Percentiles rank a stretch among this genome's conserved stretches.
These are phyloP conservation scores for Volvariella surrecta DNA, from an alignment of 1,284 basidiomycete genomes.

Conservation along the genomic window DNA sequence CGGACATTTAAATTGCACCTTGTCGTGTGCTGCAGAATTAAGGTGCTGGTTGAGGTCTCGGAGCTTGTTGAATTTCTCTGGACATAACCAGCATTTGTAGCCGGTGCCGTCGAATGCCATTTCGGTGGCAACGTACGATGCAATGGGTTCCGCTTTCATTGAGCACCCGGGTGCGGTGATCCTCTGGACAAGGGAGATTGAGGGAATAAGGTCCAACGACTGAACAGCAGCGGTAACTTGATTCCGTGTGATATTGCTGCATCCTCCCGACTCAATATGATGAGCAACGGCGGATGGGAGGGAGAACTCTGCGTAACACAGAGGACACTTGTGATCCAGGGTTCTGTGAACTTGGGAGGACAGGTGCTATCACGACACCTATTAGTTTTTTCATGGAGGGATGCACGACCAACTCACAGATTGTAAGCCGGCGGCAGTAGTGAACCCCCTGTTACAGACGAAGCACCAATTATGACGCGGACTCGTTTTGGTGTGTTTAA, in stretches of 20 bases:
- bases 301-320: conserved; percentile 18
- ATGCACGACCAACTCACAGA: background rate
- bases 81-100: conserved; percentile 34
- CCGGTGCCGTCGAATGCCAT: conserved; percentile 27
- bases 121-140: conserved; percentile 22
- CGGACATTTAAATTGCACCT: conserved; percentile 33
- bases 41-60: conserved; percentile 29
- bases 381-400: background rate
- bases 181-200: conserved; percentile 21
- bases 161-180: background rate
- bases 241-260: conserved; percentile 5
- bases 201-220: conserved; percentile 20
- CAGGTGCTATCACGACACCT: background rate
- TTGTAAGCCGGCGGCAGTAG: conserved; percentile 5
- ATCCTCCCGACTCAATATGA: conserved; percentile 21
- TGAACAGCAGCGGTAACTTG: conserved; percentile 15
- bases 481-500: conserved; percentile 9
- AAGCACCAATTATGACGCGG: conserved; percentile 15
- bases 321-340: conserved; percentile 10
- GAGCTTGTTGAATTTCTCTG: conserved; percentile 21
- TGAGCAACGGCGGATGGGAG: conserved; percentile 18
- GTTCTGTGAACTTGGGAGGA: background rate
- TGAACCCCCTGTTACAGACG: conserved; percentile 12
- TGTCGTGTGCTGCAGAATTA: conserved; percentile 30
- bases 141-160: conserved; percentile 7